A percentile compares a stretch with the other conserved stretches of the same genome.
phyloP scores from a whole-genome alignment of 768 basidiomycete species.

The Kwoniella europaea region DNA sequence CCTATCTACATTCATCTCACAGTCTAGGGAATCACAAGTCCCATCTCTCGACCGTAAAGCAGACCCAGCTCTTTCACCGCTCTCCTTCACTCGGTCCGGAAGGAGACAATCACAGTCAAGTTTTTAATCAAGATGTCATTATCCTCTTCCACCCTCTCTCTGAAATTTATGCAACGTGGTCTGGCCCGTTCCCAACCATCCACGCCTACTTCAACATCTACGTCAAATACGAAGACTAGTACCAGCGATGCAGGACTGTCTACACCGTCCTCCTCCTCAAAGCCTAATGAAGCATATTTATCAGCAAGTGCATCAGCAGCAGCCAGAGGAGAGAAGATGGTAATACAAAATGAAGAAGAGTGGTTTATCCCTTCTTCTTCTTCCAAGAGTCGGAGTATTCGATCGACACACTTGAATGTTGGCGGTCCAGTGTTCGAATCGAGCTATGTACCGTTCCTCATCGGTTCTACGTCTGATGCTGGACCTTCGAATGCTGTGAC shows the following conservation, averaged over 20 bases:
- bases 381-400: background rate
- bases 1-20: no score
- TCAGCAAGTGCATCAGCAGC: conserved; percentile 1
- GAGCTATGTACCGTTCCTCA: conserved; percentile 31
- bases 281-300: background rate
- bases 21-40: no score
- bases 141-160: conserved; percentile 46
- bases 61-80: no score
- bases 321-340: conserved; percentile 2
- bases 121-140: conserved; percentile 34
- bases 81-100: background rate
- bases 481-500: background rate
- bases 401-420: background rate
- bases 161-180: conserved; percentile 55
- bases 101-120: background rate
- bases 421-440: conserved; percentile 22
- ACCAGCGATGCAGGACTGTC: background rate
- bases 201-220: conserved; percentile 2
- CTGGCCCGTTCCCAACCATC: conserved; percentile 24
- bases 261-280: conserved; percentile 4
- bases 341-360: conserved; percentile 21
- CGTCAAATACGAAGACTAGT: background rate
- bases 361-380: conserved; percentile 29
- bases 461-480: background rate
- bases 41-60: no score